Conservation (phyloP, 2,329 filamentous ascomycete genomes). For the Proliferodiscus dingleyae region DNA sequence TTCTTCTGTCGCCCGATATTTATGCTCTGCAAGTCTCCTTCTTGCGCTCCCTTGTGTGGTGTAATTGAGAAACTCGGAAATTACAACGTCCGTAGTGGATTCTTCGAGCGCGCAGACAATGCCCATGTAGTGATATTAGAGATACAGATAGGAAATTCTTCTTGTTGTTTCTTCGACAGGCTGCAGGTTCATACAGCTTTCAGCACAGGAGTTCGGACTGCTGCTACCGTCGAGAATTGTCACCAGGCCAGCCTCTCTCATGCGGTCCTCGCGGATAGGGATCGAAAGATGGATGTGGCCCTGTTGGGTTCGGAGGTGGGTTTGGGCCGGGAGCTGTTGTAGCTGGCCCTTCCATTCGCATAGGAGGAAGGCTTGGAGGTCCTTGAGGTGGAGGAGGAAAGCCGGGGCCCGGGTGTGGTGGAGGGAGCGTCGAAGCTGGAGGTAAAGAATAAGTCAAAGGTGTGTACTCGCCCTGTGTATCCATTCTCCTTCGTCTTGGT, state of each 20-base stretch:
- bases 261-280: slow-evolving; percentile 23
- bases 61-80: neutral
- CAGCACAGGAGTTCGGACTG: neutral
- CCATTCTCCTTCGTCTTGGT: slow-evolving; percentile 28
- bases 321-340: slow-evolving; percentile 9
- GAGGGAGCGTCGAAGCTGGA: slow-evolving; percentile 27
- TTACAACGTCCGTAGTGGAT: too few relatives aligned
- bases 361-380: slow-evolving; percentile 26
- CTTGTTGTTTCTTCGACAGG: neutral
- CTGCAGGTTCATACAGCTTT: too few relatives aligned
- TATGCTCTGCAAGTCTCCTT: neutral
- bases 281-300: slow-evolving; percentile 21
- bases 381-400: slow-evolving; percentile 19
- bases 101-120: too few relatives aligned
- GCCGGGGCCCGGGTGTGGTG: slow-evolving; percentile 19
- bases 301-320: slow-evolving; percentile 15
- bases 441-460: slow-evolving; percentile 24
- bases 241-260: slow-evolving; percentile 28
- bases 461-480: slow-evolving; percentile 27
- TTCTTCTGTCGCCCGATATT: slow-evolving; percentile 9
- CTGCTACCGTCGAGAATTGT: slow-evolving; percentile 18
- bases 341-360: slow-evolving; percentile 26
- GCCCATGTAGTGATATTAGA: neutral
- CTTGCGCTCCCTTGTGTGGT: neutral
- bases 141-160: slow-evolving; percentile 2